These are phyloP conservation scores for Athelia sp. DNA, from an alignment of 1,284 basidiomycete genomes.

Conservation along the genomic window DNA sequence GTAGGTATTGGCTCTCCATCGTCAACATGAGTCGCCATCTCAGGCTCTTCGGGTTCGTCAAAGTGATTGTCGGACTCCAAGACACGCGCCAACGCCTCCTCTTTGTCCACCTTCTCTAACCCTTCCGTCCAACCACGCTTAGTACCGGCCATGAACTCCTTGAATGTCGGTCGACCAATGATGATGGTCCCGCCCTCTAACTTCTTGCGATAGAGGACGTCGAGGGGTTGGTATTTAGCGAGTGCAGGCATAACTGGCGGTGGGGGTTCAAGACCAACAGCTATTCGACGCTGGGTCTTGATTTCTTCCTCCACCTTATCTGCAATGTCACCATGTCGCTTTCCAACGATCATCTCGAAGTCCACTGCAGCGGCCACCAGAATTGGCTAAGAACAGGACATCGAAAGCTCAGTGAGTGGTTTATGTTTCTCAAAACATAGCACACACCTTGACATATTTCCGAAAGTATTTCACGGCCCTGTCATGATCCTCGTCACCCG, in stretches of 20 bases:
- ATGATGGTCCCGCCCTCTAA: slow-evolving; percentile 82
- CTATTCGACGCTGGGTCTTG: slow-evolving; percentile 58
- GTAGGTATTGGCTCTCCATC: slow-evolving; percentile 34
- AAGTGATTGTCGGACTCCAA: slow-evolving; percentile 76
- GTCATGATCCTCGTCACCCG: slow-evolving; percentile 91
- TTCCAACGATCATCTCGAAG: slow-evolving; percentile 81
- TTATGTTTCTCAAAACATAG: slow-evolving; percentile 7
- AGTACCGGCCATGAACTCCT: slow-evolving; percentile 91
- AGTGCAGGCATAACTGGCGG: slow-evolving; percentile 39
- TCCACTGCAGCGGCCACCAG: slow-evolving; percentile 93
- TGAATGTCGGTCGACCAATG: slow-evolving; percentile 88
- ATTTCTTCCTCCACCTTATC: slow-evolving; percentile 71
- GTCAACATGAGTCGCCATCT: slow-evolving; percentile 14
- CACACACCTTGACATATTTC: slow-evolving; percentile 89
- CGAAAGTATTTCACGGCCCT: slow-evolving; percentile 85
- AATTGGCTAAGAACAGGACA: slow-evolving; percentile 61
- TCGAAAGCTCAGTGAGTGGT: slow-evolving; percentile 2
- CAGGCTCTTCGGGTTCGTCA: slow-evolving; percentile 51
- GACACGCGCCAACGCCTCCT: slow-evolving; percentile 68
- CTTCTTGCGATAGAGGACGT: slow-evolving; percentile 56
- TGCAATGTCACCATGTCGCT: slow-evolving; percentile 82
- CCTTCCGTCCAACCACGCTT: slow-evolving; percentile 82
- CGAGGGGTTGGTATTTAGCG: slow-evolving; percentile 53
- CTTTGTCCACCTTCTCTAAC: slow-evolving; percentile 65
- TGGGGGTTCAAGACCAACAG: slow-evolving; percentile 56